Evolutionary conservation across 31 red algal species (phyloP), one percentile per base, ranked within the genome.

Genomic region (Porphyra umbilicalis): DNA sequence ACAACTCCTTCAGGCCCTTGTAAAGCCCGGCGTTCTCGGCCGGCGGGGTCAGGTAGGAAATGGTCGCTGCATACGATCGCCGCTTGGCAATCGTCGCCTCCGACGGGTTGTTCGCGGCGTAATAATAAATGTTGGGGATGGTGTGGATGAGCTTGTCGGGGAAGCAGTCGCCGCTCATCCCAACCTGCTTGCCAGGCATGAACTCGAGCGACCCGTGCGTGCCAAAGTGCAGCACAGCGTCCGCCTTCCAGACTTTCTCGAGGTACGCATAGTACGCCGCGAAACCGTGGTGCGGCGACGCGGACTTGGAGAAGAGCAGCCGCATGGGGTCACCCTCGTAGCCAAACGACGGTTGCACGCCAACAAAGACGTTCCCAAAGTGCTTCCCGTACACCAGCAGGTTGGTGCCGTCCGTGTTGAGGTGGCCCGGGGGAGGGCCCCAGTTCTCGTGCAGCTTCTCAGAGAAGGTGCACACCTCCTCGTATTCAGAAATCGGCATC

Each of bases 111-210:
- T 99, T 99, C 40, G 97, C 97, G 25, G 97, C 97, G 80, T 99
- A 99, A 80, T 99, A 99, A 83, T 99, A 99, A 30, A 99, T 75
- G 82, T 99, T 99, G 33, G 97, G 97, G 13, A 96, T 90, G 15
- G 91, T 85, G 71, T 87, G 78, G 77, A 99, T 99, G 32, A 99
- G 84, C 83, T 90, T 88, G 77, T 99, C 97, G 4, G 97, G 97
- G 83, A 97, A 99, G 84, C 97, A 99, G 34, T 84, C 75, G 18
- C 84, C 94, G 75, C 89, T 90, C 97, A 99, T 99, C 42, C 97
- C 97, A 33, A 99, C 97, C 87, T 99, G 97, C 88, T 99, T 99
- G 32, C 97, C 97, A 57, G 97, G 97, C 97, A 99, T 99, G 78
- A 99, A 99, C 77, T 99, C 97, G 35, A 99, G 75, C 25, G 94